These are phyloP conservation scores for Komagataella phaffii DNA, from an alignment of 805 yeast species.

Conservation along the genomic window DNA sequence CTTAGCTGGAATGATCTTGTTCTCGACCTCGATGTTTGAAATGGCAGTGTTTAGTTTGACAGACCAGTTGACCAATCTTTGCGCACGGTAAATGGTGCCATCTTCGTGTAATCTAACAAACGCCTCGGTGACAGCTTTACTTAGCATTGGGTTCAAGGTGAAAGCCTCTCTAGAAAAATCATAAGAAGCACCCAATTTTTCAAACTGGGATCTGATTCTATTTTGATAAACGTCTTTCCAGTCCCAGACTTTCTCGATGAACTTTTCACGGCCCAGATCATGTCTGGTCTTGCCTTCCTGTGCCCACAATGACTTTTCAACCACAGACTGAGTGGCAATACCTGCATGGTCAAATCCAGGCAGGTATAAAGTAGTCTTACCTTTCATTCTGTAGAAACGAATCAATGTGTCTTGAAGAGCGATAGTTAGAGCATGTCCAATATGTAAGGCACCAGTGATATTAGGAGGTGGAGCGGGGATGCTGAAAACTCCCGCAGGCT, in stretches of 20 bases:
- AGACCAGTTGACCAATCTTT: conserved; percentile 93
- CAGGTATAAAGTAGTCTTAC: conserved; percentile 80
- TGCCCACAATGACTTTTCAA: conserved; percentile 91
- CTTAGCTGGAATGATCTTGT: conserved; percentile 76
- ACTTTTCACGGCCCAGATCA: conserved; percentile 87
- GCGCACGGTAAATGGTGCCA: conserved; percentile 88
- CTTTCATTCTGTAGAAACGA: conserved; percentile 94
- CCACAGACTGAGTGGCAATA: conserved; percentile 96
- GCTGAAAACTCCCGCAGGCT: conserved; percentile 74
- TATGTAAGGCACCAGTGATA: conserved; percentile 96
- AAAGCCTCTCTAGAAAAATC: conserved; percentile 95
- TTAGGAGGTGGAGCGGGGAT: conserved; percentile 99
- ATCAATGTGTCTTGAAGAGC: conserved; percentile 89
- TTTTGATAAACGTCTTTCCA: conserved; percentile 93
- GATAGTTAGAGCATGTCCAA: conserved; percentile 95
- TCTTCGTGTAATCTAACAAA: conserved; percentile 88
- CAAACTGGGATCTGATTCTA: conserved; percentile 74
- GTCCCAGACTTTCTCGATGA: conserved; percentile 85
- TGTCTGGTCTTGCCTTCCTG: conserved; percentile 82
- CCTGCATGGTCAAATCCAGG: conserved; percentile 99
- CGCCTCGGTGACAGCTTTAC: conserved; percentile 78
- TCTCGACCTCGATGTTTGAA: conserved; percentile 92
- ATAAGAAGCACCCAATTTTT: conserved; percentile 88
- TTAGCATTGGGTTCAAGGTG: conserved; percentile 70
- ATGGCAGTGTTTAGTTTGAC: conserved; percentile 89